Base-by-base conservation (phyloP, 2,329 filamentous ascomycete genomes). In the Pseudogymnoascus sp. region DNA sequence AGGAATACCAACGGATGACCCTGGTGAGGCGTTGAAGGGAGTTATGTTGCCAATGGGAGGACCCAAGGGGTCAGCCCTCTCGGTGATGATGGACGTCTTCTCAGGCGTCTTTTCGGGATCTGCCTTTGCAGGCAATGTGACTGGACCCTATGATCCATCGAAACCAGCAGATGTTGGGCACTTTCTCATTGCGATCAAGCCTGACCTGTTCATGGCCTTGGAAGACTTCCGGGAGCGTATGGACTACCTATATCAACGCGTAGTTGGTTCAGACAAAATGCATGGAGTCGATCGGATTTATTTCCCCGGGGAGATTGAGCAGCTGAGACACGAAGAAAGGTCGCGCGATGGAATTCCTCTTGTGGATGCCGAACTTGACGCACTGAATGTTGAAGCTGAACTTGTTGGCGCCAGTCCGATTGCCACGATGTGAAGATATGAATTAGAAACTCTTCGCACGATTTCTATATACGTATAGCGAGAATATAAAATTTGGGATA, bases 151-250 rank as follows among this genome's bases (percentile, higher is more conserved):
- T 70, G 81, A 83, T 69, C 29, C 19, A 45, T 45, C 29, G 86
- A 0, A 82, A 78, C 70, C 79, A 78, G 62, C 89, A 87, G 73
- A 78, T 92, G 6, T 81, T 92, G 76, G 90, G 89, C 0, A 87
- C 91, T 5, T 88, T 84, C 5, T 89, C 89, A 0, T 84, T 92
- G 59, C 86, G 89, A 0, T 91, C 67, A 90, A 89, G 70, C 88
- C 89, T 0, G 88, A 91, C 68, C 75, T 92, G 16, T 92, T 92
- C 65, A 84, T 92, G 81, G 79, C 78, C 60, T 66, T 88, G 64
- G 84, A 88, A 0, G 87, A 90, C 39, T 92, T 92, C 70, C 83
- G 83, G 26, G 78, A 80, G 60, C 76, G 87, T 6, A 85, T 86
- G 78, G 76, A 80, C 61, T 77, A 81, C 37, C 70, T 86, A 2